Percentiles rank a stretch among this genome's conserved stretches.
These are phyloP conservation scores for Salix arbutifolia DNA, from an alignment of 345 rosid species.

Conservation along the genomic window DNA sequence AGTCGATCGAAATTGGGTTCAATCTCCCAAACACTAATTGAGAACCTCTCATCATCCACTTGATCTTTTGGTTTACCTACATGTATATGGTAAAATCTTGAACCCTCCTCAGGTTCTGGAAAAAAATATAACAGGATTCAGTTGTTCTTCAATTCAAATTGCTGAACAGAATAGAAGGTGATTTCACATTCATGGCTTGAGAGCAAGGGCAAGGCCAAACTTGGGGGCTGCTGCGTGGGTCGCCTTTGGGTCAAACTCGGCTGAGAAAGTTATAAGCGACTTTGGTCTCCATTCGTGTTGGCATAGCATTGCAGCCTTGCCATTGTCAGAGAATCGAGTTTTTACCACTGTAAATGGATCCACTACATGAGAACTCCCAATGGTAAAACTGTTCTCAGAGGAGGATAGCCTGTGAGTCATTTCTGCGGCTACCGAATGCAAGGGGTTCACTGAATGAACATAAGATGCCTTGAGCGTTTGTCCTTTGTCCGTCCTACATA, in stretches of 20 bases:
- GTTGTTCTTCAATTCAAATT: constrained; percentile 10
- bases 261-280: constrained; percentile 60
- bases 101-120: constrained; percentile 6
- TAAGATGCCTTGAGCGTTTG: constrained; percentile 68
- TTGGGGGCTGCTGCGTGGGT: constrained; percentile 45
- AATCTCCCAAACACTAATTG: constrained; percentile 9
- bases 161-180: neutral
- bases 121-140: constrained; percentile 5
- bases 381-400: constrained; percentile 48
- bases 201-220: constrained; percentile 70
- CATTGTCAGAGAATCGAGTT: constrained; percentile 51
- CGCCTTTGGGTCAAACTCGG: constrained; percentile 63
- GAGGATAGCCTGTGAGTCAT: constrained; percentile 63
- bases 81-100: constrained; percentile 7
- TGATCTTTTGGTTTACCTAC: constrained; percentile 12
- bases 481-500: constrained; percentile 65
- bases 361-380: constrained; percentile 58
- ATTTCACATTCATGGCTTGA: constrained; percentile 50
- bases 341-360: constrained; percentile 57
- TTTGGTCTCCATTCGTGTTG: constrained; percentile 83
- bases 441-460: constrained; percentile 50
- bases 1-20: constrained; percentile 37
- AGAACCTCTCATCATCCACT: constrained; percentile 1
- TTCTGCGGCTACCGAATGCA: constrained; percentile 64
- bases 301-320: constrained; percentile 56